phyloP scores from a whole-genome alignment of 805 yeast species.

The Blastobotrys robertii region DNA sequence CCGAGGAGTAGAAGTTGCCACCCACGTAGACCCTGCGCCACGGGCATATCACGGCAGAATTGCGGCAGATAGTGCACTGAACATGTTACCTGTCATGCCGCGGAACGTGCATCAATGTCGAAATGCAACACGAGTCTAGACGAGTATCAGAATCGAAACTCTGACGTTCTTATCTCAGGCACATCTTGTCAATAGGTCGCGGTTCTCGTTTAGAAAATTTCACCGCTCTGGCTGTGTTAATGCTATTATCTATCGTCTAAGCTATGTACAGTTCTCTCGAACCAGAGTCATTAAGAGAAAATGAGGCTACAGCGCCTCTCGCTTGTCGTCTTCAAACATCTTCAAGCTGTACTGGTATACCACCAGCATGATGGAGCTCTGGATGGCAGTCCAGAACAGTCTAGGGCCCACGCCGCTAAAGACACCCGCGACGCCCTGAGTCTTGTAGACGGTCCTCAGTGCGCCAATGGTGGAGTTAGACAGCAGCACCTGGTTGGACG shows the following conservation, averaged over 20 bases:
- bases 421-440: slow-evolving; percentile 71
- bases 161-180: too few species aligned
- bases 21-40: too few species aligned
- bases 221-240: too few species aligned
- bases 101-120: too few species aligned
- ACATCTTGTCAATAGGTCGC: too few species aligned
- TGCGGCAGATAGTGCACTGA: background rate
- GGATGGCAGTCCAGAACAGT: slow-evolving; percentile 91
- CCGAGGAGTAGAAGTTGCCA: too few species aligned
- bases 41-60: too few species aligned
- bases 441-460: slow-evolving; percentile 44
- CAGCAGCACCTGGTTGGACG: slow-evolving; percentile 2
- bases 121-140: too few species aligned
- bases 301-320: background rate
- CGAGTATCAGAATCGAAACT: background rate
- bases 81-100: background rate
- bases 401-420: slow-evolving; percentile 97
- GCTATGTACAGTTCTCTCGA: slow-evolving; percentile 2
- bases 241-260: background rate
- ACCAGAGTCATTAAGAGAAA: background rate
- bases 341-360: slow-evolving; percentile 73
- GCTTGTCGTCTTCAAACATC: slow-evolving; percentile 30
- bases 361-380: slow-evolving; percentile 86
- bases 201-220: too few species aligned
- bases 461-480: slow-evolving; percentile 44